Base-by-base conservation (phyloP, 2,329 filamentous ascomycete species). In the Venturia carpophila region DNA sequence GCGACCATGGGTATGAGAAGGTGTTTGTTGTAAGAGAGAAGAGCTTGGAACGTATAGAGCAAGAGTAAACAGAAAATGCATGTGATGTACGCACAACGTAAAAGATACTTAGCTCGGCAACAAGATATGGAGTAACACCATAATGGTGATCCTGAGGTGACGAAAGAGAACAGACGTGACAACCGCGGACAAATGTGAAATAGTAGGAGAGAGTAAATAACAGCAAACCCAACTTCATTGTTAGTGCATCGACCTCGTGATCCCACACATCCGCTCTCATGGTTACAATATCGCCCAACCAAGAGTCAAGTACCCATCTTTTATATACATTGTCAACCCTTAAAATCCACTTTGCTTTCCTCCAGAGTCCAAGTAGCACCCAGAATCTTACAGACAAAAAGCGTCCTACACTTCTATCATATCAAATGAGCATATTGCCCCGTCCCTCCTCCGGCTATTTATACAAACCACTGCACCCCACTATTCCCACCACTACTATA, bases 401-500 rank as follows among this genome's bases (percentile, higher is more conserved):
- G 5, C n/a, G 3, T 10, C 19, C 3, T 7, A 5, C 47, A 13
- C 47, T n/a, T n/a, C n/a, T 13, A 49, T 27, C 21, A 27, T 27
- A 15, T 27, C 21, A 49, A 21, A 19, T 24, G 3, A 47, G 21
- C 45, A 47, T 19, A 24, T 5, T 11, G 7, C 45, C 45, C 45
- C 7, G 7, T 4, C 1, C 45, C 19, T 5, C n/a, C 1, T 9
- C 10, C 45, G 11, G 2, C 24, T 19, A 49, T 21, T 15, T 21
- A 58, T n/a, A 58, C 52, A 61, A 61, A 61, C 60, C 60, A 61
- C 27, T 42, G 15, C 37, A 27, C 37, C 3, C 60, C 60, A 34
- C 5, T 7, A 61, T 34, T 39, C 11, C 37, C 39, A 61, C 60
- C 60, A 61, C 42, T 45, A 24, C 34, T 39, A 45, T 61, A 42